Base-by-base conservation (phyloP, 352 stramenopile species). In the Globisporangium nodosum region DNA sequence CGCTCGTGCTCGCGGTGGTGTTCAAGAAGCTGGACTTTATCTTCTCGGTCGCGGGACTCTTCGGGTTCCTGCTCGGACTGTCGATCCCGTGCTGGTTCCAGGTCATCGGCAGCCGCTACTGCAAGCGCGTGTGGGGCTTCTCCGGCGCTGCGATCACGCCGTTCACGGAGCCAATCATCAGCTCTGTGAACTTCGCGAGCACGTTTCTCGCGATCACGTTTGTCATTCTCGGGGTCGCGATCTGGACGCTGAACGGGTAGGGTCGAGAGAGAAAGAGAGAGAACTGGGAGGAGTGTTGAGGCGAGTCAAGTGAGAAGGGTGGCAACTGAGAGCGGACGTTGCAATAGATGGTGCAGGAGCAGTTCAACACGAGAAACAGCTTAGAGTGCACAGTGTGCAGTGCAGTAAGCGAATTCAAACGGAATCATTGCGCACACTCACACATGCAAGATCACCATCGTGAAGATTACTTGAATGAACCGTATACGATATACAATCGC, bases 11-110 rank as follows among this genome's bases (percentile, higher is more conserved):
- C 49, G 84, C 84, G 20, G 54, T 90, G 30, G 66, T 86, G 54
- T 94, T 94, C 69, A 94, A 94, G 70, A 88, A 89, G 50, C 73
- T 94, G n/a, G 84, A 94, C 61, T 86, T 85, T 39, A 94, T 94
- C 58, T 92, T 94, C 58, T 66, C 81, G 1, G 64, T 92, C 52
- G 81, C 84, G 9, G 84, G 84, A 9, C 69, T 92, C 6, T 90
- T 94, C 45, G 84, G 84, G 15, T 94, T 94, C 57, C 51, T 88
- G 42, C 67, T 94, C 18, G 82, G 81, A 1, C 67, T 90, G 7
- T 85, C 80, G 40, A 94, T 94, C 52, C 84, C 84, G 54, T 87
- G 74, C 60, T 94, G 82, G 81, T 90, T 94, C 66, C 84, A 94
- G 67, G 75, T 94, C 39, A 76, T 91, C 30, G 76, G 84, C 49